These are phyloP conservation scores for Geotrichum restrictum DNA, from an alignment of 1,139 yeast species.

Conservation along the genomic window DNA sequence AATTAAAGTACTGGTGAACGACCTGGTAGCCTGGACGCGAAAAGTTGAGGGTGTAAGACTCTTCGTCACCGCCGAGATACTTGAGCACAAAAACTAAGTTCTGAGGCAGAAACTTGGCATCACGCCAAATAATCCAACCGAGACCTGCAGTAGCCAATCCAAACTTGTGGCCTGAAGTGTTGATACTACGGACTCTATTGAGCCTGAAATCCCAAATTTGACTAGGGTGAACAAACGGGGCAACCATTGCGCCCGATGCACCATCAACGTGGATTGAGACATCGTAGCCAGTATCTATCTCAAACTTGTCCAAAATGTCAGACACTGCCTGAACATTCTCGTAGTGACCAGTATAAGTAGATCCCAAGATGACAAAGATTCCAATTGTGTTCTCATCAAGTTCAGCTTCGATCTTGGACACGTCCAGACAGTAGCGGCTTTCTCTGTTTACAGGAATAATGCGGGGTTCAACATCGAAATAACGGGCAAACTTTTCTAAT, in stretches of 20 bases:
- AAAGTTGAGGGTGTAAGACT: slow-evolving; percentile 79
- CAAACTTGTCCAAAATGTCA: slow-evolving; percentile 60
- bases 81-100: slow-evolving; percentile 71
- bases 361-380: slow-evolving; percentile 79
- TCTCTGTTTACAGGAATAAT: slow-evolving; percentile 60
- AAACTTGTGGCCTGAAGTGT: slow-evolving; percentile 92
- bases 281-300: slow-evolving; percentile 61
- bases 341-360: slow-evolving; percentile 90
- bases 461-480: slow-evolving; percentile 86
- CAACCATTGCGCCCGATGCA: slow-evolving; percentile 86
- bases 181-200: slow-evolving; percentile 75
- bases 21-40: slow-evolving; percentile 93
- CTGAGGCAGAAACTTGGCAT: slow-evolving; percentile 59
- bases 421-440: slow-evolving; percentile 50
- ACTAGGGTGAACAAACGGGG: slow-evolving; percentile 75
- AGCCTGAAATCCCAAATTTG: slow-evolving; percentile 78
- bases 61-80: slow-evolving; percentile 86
- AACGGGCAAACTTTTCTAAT: slow-evolving; percentile 86
- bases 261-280: slow-evolving; percentile 90
- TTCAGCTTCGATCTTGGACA: slow-evolving; percentile 14
- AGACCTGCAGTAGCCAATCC: slow-evolving; percentile 87
- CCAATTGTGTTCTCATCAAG: slow-evolving; percentile 69
- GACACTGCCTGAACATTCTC: slow-evolving; percentile 67
- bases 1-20: slow-evolving; percentile 78
- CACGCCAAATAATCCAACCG: slow-evolving; percentile 89